Conservation (phyloP, 257 asterid species). For the Ilex asprella region DNA sequence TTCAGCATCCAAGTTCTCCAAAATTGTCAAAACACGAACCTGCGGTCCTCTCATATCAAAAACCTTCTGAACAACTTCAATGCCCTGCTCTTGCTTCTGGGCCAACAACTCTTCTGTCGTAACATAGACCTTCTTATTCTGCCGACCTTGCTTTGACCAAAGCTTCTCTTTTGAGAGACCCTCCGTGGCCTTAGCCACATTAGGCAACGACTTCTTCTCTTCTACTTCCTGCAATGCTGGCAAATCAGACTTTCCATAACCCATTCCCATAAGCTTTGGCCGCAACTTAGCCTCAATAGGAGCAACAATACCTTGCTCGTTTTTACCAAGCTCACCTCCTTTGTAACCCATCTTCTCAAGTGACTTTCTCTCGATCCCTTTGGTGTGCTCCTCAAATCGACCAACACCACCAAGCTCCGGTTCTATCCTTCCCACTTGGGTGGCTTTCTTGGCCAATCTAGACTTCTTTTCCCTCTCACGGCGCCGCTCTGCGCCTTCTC, state of each 20-base stretch:
- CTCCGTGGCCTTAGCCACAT: conserved; percentile 30
- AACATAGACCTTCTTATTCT: conserved; percentile 51
- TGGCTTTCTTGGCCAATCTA: conserved; percentile 43
- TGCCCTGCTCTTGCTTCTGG: conserved; percentile 66
- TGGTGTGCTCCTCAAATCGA: conserved; percentile 63
- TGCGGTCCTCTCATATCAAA: conserved; percentile 98
- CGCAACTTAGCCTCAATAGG: conserved; percentile 76
- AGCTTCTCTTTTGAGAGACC: conserved; percentile 45
- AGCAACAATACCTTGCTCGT: conserved; percentile 71
- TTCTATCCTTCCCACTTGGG: conserved; percentile 36
- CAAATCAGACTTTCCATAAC: conserved; percentile 49
- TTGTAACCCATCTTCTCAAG: conserved; percentile 85
- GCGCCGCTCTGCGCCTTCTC: conserved; percentile 63
- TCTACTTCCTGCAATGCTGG: conserved; percentile 43
- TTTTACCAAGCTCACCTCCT: conserved; percentile 95
- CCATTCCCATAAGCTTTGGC: conserved; percentile 92
- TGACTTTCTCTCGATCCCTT: conserved; percentile 69
- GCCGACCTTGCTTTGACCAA: conserved; percentile 65
- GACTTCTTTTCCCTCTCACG: conserved; percentile 59
- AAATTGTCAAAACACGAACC: conserved; percentile 75
- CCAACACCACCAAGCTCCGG: conserved; percentile 49
- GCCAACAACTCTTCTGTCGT: conserved; percentile 78
- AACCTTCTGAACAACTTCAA: conserved; percentile 76
- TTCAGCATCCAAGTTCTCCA: conserved; percentile 84
- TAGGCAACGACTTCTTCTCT: conserved; percentile 32